Evolutionary conservation across 495 filamentous ascomycete genomes (phyloP), one percentile per base, ranked within the genome.

Genomic region (Rhizodiscina lignyota): DNA sequence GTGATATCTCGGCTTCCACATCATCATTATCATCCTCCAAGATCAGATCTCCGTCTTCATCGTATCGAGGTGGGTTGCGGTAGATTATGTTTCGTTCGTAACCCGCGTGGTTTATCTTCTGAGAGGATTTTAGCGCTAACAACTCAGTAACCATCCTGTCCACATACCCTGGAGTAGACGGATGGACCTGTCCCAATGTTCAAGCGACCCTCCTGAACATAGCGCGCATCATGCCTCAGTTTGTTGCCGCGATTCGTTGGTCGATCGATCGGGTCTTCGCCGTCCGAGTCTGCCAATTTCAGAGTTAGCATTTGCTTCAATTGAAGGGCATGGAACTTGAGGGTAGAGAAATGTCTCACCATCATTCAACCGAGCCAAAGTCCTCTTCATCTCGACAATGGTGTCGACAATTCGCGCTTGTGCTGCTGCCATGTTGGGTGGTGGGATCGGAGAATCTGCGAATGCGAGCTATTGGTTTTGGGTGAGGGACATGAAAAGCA

Each of bases 181-280:
- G 74, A 67, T 17, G 80, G 75, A 2, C 81, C 74, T 32, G 67
- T 69, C 2, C 78, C 62, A 31, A 70, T 68, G 21, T 79, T 72
- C 40, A 89, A 56, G 30, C 74, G 72, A 27, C 83, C 83, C 49
- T 82, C 70, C 37, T 75, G 77, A 29, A 91, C 72, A 56, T 79
- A 82, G 52, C 72, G 68, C 28, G 85, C 76, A 49, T 80, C 80
- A 47, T 69, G 78, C 56, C 81, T 81, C 39, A 96, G 68, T 53
- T 93, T 99, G 53, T 93, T 81, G 31, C 82, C 84, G 48, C 87
- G 81, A 55, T 94, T 96, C 5, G 80, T 85, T 35, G 72, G 72
- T 50, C 74, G 69, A 28, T 72, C 68, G 48, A 89, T 81, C 29
- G 75, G 70, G 43, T 83, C 79, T 54, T 94, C 89, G 16, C 83